Evolutionary conservation across 2,329 filamentous ascomycete genomes (phyloP), one percentile per base, ranked within the genome.

Genomic region (Calonectria pauciramosa): DNA sequence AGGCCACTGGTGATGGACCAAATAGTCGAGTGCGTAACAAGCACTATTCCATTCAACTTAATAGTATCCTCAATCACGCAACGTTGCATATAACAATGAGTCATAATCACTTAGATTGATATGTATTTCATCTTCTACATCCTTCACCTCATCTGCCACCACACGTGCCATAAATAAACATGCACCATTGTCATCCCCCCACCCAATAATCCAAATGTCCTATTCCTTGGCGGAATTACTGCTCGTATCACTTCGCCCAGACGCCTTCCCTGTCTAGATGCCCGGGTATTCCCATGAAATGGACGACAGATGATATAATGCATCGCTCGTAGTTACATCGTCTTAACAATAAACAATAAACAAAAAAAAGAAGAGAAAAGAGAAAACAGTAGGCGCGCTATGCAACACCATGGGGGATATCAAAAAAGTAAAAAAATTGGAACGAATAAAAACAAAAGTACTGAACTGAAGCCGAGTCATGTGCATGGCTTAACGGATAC

Each of bases 241-340:
- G 18, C 49, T 44, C 44, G 13, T 71, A 60, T 66, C 38, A n/a
- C 64, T 47, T 56, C 77, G 67, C 65, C 71, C 60, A 73, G 77
- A 79, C 79, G 78, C 79, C 79, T 68, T 69, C 70, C 73, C 60
- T 77, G 74, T 81, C 76, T 80, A 81, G 69, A 81, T 80, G 76
- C 76, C 73, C 67, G 36, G 64, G 76, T 69, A 70, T 71, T 59
- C 65, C 70, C 60, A 75, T 56, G 49, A 74, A 51, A 51, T 68
- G 68, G 28, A 66, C 67, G 36, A 72, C 75, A 75, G 56, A 74
- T 71, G 32, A 74, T 70, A 76, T 52, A 76, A 74, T 73, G 75
- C 80, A 79, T 80, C 78, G 77, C 72, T 73, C 68, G 69, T 72
- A 67, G 71, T 54, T 51, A 44, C 34, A 63, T 51, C 30, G 52